A percentile compares a stretch with the other conserved stretches of the same genome.
Evolutionary conservation across 352 stramenopile species (phyloP).

Genomic region (Globisporangium alternatum): DNA sequence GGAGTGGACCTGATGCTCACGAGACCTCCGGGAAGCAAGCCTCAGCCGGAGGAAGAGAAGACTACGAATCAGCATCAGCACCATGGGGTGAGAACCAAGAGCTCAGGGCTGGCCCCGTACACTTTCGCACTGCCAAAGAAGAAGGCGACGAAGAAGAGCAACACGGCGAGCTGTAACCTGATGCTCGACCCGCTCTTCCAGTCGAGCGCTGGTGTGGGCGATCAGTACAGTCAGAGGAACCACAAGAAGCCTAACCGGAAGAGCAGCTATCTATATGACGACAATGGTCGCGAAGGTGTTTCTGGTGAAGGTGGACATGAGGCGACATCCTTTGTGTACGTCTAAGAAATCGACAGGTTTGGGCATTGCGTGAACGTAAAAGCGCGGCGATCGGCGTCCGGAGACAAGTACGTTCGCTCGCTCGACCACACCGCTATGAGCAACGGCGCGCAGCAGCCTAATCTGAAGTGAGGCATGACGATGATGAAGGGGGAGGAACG

Average conservation of each 20-base stretch:
- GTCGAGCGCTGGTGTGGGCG: slow-evolving; percentile 5
- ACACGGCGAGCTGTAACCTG: slow-evolving; percentile 25
- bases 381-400: slow-evolving; percentile 26
- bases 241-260: slow-evolving; percentile 14
- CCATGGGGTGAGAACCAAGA: neutral
- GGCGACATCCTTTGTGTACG: slow-evolving; percentile 25
- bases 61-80: neutral
- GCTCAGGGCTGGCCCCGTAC: slow-evolving; percentile 23
- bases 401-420: slow-evolving; percentile 49
- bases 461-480: neutral
- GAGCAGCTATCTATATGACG: neutral
- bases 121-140: slow-evolving; percentile 49
- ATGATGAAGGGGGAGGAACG: neutral
- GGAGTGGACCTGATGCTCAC: slow-evolving; percentile 35
- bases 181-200: slow-evolving; percentile 77
- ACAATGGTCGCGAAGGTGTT: neutral
- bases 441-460: neutral
- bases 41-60: neutral
- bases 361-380: slow-evolving; percentile 53
- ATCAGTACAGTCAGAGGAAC: neutral
- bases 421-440: slow-evolving; percentile 33
- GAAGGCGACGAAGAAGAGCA: slow-evolving; percentile 21
- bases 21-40: slow-evolving; percentile 26
- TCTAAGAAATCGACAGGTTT: slow-evolving; percentile 40
- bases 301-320: no score